These are phyloP conservation scores for Asterochloris erici DNA, from an alignment of 139 green algal species.

Conservation along the genomic window DNA sequence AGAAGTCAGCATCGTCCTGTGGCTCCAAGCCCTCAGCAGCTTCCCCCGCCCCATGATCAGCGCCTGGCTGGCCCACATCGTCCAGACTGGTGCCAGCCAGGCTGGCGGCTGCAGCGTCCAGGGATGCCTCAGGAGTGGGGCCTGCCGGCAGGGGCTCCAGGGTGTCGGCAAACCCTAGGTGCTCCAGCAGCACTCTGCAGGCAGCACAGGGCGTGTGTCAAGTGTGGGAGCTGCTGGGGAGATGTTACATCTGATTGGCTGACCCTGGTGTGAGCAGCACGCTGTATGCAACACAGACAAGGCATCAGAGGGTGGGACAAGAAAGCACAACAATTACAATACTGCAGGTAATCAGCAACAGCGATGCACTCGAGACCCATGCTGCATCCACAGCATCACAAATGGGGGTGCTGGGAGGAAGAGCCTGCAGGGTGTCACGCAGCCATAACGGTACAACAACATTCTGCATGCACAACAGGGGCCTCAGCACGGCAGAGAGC, in stretches of 20 bases:
- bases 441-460: too few species aligned
- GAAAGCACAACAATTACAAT: background rate
- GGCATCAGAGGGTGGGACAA: background rate
- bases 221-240: background rate
- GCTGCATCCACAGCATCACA: too few species aligned
- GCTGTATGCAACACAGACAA: background rate
- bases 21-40: background rate
- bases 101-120: slow-evolving; percentile 9
- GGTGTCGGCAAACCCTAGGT: slow-evolving; percentile 82
- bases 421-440: too few species aligned
- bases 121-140: background rate
- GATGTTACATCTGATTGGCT: background rate
- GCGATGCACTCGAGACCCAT: too few species aligned
- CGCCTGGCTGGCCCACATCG: background rate
- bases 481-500: too few species aligned
- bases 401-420: too few species aligned
- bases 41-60: slow-evolving; percentile 1
- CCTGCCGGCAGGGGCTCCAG: slow-evolving; percentile 34
- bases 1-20: slow-evolving; percentile 37
- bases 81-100: slow-evolving; percentile 4
- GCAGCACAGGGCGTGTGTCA: background rate
- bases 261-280: background rate
- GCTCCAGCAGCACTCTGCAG: slow-evolving; percentile 62
- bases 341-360: background rate
- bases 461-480: too few species aligned